Base-by-base conservation (phyloP, 2,329 filamentous ascomycete genomes). In the Fusarium dimerum region DNA sequence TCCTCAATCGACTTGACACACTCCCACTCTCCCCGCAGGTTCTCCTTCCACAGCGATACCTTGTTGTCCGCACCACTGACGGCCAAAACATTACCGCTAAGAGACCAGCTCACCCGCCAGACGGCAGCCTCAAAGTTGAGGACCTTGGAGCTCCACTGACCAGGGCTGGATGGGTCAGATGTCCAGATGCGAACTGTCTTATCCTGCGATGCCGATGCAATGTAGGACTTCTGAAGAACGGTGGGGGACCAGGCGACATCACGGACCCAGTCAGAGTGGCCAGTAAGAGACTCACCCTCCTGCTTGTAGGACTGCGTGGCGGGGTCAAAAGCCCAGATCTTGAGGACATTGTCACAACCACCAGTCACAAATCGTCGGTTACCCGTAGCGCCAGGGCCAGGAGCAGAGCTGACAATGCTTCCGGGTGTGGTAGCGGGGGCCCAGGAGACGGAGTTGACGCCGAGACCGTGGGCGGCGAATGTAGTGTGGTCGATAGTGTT, bases 141-240 rank as follows among this genome's bases (percentile, higher is more conserved):
- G 40, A 89, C 85, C 73, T 95, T 94, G 73, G 84, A 87, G 52
- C 87, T 85, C 94, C 94, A 99, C 66, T 90, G 85, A 20, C 82
- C 83, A 15, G 84, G 77, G 68, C 79, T 83, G 53, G 70, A 64
- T 9, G 69, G 63, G 65, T 91, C 88, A 29, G 83, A 87, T 10
- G 93, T 97, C 94, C 94, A 99, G 75, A 99, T 97, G 62, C 92
- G 86, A 57, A 97, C 93, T 9, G 92, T 97, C 82, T 96, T 95
- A 73, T 99, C 94, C 77, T 97, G 92, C 48, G 89, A 92, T 11
- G 93, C 94, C 45, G 89, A 93, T 30, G 94, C 94, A 69, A 99
- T 97, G 77, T 99, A 99, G 52, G 88, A 91, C 81, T 96, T 97
- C 66, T 92, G 90, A 53, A 99, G 81, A 50, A 97, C 90, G 20